A percentile compares a stretch with the other conserved stretches of the same genome.
Evolutionary conservation across 2,329 filamentous ascomycete species (phyloP).

Genomic region (Lecanicillium sp.): DNA sequence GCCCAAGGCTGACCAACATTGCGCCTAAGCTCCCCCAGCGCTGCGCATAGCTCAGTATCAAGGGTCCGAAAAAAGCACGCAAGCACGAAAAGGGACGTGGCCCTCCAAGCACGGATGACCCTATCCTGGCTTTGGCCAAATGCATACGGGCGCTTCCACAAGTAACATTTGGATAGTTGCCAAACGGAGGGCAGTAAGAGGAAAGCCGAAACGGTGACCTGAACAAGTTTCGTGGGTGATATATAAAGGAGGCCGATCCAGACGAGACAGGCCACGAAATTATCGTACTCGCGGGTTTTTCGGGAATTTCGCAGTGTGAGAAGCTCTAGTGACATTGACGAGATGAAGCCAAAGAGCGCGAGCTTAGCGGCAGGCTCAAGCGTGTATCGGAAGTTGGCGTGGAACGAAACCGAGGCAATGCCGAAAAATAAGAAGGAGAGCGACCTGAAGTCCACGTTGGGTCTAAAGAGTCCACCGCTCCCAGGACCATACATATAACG

Average conservation of each 20-base stretch:
- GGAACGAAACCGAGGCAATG: constrained; percentile 33
- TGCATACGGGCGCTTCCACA: constrained; percentile 19
- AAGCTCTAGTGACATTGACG: constrained; percentile 42
- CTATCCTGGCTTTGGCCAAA: constrained; percentile 17
- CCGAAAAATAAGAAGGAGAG: constrained; percentile 32
- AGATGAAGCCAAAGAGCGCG: constrained; percentile 49
- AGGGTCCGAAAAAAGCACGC: constrained; percentile 50
- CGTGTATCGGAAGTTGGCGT: constrained; percentile 34
- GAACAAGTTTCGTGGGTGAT: constrained; percentile 31
- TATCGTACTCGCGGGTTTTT: constrained; percentile 9
- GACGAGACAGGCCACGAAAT: constrained; percentile 23
- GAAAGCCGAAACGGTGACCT: constrained; percentile 33
- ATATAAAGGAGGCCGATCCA: constrained; percentile 35
- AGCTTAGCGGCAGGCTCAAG: constrained; percentile 46
- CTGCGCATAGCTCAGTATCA: constrained; percentile 43
- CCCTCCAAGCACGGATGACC: constrained; percentile 18
- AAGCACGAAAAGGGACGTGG: constrained; percentile 27
- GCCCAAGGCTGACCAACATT: constrained; percentile 45
- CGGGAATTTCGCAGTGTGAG: constrained; percentile 35
- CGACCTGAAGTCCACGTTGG: constrained; percentile 32
- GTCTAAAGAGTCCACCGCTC: constrained; percentile 21
- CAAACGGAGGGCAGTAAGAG: constrained; percentile 20
- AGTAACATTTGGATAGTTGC: constrained; percentile 27
- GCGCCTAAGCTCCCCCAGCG: constrained; percentile 36
- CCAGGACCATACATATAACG: constrained; percentile 26